phyloP scores from a whole-genome alignment of 768 basidiomycete genomes.

The Trametes cubensis region DNA sequence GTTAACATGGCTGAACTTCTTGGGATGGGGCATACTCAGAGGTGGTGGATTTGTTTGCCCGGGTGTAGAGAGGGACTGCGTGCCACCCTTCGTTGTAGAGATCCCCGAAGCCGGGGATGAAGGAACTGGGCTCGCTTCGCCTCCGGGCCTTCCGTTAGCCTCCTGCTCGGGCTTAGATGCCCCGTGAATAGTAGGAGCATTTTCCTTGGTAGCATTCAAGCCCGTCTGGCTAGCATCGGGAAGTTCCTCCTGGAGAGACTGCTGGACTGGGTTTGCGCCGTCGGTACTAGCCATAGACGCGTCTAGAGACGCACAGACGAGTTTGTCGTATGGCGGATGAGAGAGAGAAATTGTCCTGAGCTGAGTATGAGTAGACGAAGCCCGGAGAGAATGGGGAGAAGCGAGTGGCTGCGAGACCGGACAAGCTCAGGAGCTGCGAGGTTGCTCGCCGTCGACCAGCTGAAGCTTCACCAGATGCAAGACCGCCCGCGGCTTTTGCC shows the following conservation, averaged over 20 bases:
- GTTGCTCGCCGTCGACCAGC: slow-evolving; percentile 10
- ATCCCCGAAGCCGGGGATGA: slow-evolving; percentile 24
- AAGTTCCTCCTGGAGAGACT: slow-evolving; percentile 34
- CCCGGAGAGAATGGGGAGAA: not conserved
- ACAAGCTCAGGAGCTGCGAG: slow-evolving; percentile 17
- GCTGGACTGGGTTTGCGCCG: slow-evolving; percentile 49
- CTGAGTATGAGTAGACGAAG: not conserved
- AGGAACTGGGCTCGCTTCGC: slow-evolving; percentile 26
- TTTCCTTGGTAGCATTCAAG: slow-evolving; percentile 11
- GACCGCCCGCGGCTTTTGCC: slow-evolving; percentile 14
- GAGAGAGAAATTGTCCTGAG: slow-evolving; percentile 3
- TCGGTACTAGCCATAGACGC: slow-evolving; percentile 82
- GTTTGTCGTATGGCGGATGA: not conserved
- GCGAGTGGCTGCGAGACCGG: not conserved
- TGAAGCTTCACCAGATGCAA: slow-evolving; percentile 6
- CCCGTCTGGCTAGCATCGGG: slow-evolving; percentile 4
- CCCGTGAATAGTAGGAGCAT: slow-evolving; percentile 12
- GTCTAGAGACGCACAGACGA: slow-evolving; percentile 59
- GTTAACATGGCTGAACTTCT: slow-evolving; percentile 87
- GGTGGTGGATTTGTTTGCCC: slow-evolving; percentile 19
- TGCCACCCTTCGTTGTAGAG: slow-evolving; percentile 22
- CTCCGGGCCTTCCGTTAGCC: slow-evolving; percentile 18
- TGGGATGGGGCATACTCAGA: slow-evolving; percentile 55
- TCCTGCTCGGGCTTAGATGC: not conserved
- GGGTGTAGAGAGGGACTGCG: slow-evolving; percentile 20